phyloP scores from a whole-genome alignment of 257 asterid species.

The Perilla frutescens region DNA sequence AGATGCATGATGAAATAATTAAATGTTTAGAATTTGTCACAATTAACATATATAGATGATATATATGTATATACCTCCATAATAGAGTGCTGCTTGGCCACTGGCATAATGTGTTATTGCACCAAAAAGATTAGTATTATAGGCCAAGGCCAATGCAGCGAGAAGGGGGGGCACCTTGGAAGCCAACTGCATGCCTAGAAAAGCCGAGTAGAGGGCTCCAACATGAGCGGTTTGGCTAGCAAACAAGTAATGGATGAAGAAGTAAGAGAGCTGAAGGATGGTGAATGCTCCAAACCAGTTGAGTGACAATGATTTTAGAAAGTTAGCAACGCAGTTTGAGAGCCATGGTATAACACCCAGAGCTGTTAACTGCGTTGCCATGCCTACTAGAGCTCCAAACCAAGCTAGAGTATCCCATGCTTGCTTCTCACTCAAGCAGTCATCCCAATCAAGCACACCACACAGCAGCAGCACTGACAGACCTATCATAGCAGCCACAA shows the following conservation, averaged over 20 bases:
- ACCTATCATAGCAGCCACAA: constrained; percentile 76
- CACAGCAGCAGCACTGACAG: constrained; percentile 55
- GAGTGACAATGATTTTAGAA: constrained; percentile 55
- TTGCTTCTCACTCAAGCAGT: constrained; percentile 71
- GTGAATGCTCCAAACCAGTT: constrained; percentile 56
- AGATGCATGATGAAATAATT: too few species aligned
- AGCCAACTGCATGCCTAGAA: constrained; percentile 80
- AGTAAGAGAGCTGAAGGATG: constrained; percentile 72
- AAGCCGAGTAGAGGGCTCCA: constrained; percentile 86
- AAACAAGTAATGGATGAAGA: constrained; percentile 81
- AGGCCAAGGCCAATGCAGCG: constrained; percentile 70
- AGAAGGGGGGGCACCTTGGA: constrained; percentile 56
- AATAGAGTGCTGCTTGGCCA: constrained; percentile 92
- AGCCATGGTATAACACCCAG: constrained; percentile 78
- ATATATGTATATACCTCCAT: constrained; percentile 58
- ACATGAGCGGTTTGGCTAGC: constrained; percentile 97
- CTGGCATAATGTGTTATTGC: constrained; percentile 91
- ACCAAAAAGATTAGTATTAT: constrained; percentile 78
- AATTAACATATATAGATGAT: too few species aligned
- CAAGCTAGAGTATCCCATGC: constrained; percentile 89
- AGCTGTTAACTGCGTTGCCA: constrained; percentile 65
- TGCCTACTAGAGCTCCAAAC: constrained; percentile 79
- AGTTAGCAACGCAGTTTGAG: constrained; percentile 53
- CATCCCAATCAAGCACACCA: constrained; percentile 79
- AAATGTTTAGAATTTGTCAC: too few species aligned